These are phyloP conservation scores for Guadua angustifolia DNA, from an alignment of 176 grass and related monocot genomes.

Conservation along the genomic window DNA sequence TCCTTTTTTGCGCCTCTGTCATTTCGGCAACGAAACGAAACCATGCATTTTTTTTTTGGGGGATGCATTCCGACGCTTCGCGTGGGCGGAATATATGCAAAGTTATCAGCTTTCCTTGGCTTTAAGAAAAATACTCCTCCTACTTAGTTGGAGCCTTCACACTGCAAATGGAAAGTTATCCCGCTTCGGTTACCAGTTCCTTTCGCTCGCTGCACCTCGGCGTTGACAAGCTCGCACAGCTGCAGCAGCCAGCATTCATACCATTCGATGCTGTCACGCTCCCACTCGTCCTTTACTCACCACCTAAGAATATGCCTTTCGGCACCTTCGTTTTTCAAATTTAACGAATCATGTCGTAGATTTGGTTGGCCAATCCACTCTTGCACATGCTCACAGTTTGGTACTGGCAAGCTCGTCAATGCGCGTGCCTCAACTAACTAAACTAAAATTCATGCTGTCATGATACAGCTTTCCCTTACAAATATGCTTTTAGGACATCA, in stretches of 20 bases:
- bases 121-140: no score
- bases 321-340: neutral
- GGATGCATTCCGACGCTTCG: neutral
- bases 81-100: neutral
- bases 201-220: conserved; percentile 3
- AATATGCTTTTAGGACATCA: neutral
- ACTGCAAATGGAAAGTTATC: neutral
- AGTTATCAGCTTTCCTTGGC: neutral
- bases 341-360: neutral
- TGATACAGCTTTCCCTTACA: no score
- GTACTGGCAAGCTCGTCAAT: no score
- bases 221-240: neutral
- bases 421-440: neutral
- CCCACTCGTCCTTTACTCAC: no score
- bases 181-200: conserved; percentile 27
- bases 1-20: no score
- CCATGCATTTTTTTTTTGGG: no score
- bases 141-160: neutral
- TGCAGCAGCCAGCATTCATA: no score
- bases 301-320: no score
- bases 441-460: neutral
- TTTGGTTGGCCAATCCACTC: neutral
- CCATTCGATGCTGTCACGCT: neutral
- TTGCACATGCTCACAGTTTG: no score
- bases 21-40: no score